A percentile compares a stretch with the other conserved stretches of the same genome.
Conservation (phyloP, 2,329 filamentous ascomycete species). For the Madurella fahalii region DNA sequence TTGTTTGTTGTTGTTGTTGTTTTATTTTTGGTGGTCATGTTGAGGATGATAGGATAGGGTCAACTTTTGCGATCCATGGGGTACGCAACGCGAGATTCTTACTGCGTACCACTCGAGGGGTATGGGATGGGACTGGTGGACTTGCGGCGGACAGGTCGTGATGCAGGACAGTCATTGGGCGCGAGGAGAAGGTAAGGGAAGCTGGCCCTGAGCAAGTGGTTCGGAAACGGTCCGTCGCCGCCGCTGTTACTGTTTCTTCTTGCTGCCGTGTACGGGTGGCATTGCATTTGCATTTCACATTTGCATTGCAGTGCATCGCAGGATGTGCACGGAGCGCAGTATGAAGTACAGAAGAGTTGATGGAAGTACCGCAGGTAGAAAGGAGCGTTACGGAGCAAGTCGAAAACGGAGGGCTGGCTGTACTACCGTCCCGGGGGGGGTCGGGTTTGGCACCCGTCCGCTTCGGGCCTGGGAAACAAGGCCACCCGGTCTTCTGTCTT, state of each 20-base stretch:
- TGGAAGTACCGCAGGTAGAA: background rate
- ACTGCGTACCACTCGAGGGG: background rate
- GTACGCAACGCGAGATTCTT: background rate
- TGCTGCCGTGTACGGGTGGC: background rate
- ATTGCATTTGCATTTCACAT: background rate
- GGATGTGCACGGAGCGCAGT: background rate
- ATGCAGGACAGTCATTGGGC: background rate
- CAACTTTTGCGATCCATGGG: background rate
- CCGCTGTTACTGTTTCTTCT: background rate
- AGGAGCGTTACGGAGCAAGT: background rate
- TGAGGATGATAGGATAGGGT: background rate
- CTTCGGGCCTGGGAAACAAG: too few relatives aligned
- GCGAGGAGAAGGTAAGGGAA: too few relatives aligned
- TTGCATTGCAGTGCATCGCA: constrained; percentile 3
- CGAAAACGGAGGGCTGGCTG: background rate
- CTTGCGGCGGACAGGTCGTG: background rate
- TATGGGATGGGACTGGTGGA: background rate
- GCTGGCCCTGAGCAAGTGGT: background rate
- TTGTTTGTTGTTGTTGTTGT: background rate
- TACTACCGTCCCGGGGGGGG: background rate
- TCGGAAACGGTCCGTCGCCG: background rate
- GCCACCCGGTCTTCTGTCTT: too few relatives aligned
- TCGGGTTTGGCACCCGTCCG: background rate
- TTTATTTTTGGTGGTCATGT: background rate
- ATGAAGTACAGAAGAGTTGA: constrained; percentile 8